Evolutionary conservation across 106 monocot species (phyloP).

Genomic region (Apostasia shenzhenica): DNA sequence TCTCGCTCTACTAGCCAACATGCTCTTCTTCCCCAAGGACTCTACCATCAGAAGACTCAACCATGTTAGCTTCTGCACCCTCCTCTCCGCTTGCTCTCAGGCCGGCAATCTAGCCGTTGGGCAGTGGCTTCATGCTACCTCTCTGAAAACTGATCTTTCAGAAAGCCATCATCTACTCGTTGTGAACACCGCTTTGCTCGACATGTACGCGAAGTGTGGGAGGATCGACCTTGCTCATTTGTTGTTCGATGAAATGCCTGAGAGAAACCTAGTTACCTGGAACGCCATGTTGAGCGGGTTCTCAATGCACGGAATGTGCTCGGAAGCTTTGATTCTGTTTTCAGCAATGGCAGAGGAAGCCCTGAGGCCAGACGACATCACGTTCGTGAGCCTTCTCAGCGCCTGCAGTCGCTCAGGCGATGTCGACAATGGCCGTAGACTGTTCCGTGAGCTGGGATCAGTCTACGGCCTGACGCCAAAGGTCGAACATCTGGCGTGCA

Average conservation of each 20-base stretch:
- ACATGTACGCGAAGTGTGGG: conserved; percentile 65
- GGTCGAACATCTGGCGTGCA: conserved; percentile 67
- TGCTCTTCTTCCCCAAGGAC: conserved; percentile 10
- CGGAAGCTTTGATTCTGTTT: conserved; percentile 28
- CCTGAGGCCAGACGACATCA: conserved; percentile 50
- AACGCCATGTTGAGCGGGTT: conserved; percentile 60
- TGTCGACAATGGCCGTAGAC: conserved; percentile 32
- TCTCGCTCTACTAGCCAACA: conserved; percentile 22
- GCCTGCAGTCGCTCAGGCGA: conserved; percentile 57
- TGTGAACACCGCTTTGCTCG: conserved; percentile 40
- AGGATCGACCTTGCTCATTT: conserved; percentile 18
- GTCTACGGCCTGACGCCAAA: conserved; percentile 33
- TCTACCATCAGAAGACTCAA: conserved; percentile 15
- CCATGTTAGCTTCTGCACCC: conserved; percentile 37
- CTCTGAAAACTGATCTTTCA: conserved; percentile 6
- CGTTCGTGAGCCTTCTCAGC: conserved; percentile 52
- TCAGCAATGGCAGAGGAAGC: conserved; percentile 26
- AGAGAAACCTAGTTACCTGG: conserved; percentile 44
- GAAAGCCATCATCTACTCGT: conserved; percentile 4
- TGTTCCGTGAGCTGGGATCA: conserved; percentile 19
- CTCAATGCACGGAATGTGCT: conserved; percentile 52
- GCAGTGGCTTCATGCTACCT: conserved; percentile 42
- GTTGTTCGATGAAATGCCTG: conserved; percentile 26
- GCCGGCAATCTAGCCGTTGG: conserved; percentile 49
- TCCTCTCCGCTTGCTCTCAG: conserved; percentile 60